A percentile compares a stretch with the other conserved stretches of the same genome.
Conservation (phyloP, 441 rosid species). For the Capsella rubella region DNA sequence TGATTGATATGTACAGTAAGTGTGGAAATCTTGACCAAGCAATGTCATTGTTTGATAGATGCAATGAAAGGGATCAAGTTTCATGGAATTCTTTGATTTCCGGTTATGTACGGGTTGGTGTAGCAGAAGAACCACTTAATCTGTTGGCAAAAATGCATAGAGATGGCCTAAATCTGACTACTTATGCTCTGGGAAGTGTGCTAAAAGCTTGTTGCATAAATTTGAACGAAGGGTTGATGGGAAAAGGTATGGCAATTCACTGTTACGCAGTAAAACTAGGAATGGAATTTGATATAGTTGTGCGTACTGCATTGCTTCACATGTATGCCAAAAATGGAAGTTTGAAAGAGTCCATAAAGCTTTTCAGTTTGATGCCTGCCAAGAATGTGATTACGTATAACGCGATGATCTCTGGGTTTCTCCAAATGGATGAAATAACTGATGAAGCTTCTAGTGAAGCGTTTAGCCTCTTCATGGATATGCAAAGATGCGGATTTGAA, state of each 20-base stretch:
- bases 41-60: slow-evolving; percentile 48
- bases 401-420: slow-evolving; percentile 61
- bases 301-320: slow-evolving; percentile 59
- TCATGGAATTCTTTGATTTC: slow-evolving; percentile 61
- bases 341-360: slow-evolving; percentile 44
- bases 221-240: slow-evolving; percentile 29
- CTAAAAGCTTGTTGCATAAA: slow-evolving; percentile 53
- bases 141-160: slow-evolving; percentile 54
- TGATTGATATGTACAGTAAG: slow-evolving; percentile 54
- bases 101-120: slow-evolving; percentile 50
- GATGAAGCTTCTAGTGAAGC: slow-evolving; percentile 50
- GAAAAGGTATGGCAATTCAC: slow-evolving; percentile 53
- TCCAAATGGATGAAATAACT: slow-evolving; percentile 40
- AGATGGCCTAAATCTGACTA: slow-evolving; percentile 47
- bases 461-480: slow-evolving; percentile 47
- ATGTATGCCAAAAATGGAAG: slow-evolving; percentile 58
- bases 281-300: slow-evolving; percentile 51
- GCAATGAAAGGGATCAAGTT: slow-evolving; percentile 45
- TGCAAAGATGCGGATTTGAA: slow-evolving; percentile 55
- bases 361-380: slow-evolving; percentile 48
- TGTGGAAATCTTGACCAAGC: slow-evolving; percentile 50
- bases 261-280: slow-evolving; percentile 51
- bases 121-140: slow-evolving; percentile 46
- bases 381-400: slow-evolving; percentile 61
- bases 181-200: slow-evolving; percentile 57